Evolutionary conservation across 2,329 filamentous ascomycete species (phyloP).

Genomic region (Xylaria sp.): DNA sequence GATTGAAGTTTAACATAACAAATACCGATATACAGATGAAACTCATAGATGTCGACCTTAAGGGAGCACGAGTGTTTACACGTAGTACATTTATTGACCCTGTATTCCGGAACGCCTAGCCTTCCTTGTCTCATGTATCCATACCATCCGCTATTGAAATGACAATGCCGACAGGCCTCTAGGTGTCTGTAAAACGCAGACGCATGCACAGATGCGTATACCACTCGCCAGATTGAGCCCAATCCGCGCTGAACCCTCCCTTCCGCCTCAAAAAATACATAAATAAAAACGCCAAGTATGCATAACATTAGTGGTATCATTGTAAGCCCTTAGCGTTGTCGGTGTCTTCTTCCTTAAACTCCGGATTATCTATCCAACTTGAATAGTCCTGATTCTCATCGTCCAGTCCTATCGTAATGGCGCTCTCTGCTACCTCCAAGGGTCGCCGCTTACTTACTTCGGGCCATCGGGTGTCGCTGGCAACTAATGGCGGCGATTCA

Average conservation of each 20-base stretch:
- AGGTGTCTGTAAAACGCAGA: background rate
- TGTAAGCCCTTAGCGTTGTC: background rate
- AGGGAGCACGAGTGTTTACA: too few relatives aligned
- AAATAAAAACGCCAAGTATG: conserved; percentile 19
- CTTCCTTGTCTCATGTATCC: conserved; percentile 9
- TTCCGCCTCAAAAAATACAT: too few relatives aligned
- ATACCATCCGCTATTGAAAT: conserved; percentile 4
- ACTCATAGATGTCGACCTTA: too few relatives aligned
- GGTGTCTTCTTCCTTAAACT: conserved; percentile 30
- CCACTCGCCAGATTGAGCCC: background rate
- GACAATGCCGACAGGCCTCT: conserved; percentile 1
- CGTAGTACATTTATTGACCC: background rate
- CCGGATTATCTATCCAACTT: conserved; percentile 41
- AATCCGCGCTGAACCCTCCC: too few relatives aligned
- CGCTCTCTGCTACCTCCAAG: background rate
- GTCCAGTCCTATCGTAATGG: conserved; percentile 8
- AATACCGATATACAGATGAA: too few relatives aligned
- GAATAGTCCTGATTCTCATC: conserved; percentile 41
- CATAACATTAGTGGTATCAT: conserved; percentile 16
- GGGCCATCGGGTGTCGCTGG: conserved; percentile 10
- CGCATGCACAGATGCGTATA: background rate
- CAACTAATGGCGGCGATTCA: conserved; percentile 12
- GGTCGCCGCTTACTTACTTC: background rate
- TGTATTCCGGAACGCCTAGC: conserved; percentile 14
- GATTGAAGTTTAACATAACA: too few relatives aligned